Evolutionary conservation across 2,329 filamentous ascomycete genomes (phyloP).

Genomic region (Nemania sp.): DNA sequence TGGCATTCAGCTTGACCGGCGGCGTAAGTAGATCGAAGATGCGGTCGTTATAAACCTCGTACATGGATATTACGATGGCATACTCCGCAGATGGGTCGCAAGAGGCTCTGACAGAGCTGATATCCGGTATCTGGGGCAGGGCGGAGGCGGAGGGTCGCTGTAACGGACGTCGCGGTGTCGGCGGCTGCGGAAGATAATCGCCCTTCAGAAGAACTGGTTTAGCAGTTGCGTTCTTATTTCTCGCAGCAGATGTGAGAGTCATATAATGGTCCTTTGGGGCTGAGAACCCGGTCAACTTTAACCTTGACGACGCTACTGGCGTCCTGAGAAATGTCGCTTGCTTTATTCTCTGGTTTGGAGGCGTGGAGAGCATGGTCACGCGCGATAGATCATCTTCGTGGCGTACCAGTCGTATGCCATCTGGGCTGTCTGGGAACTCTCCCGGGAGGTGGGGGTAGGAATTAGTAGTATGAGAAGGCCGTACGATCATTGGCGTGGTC

Average conservation of each 20-base stretch:
- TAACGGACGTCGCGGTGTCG: constrained; percentile 65
- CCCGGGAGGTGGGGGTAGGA: constrained; percentile 34
- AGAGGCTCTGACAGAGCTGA: constrained; percentile 70
- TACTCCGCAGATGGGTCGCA: constrained; percentile 77
- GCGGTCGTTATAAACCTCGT: constrained; percentile 97
- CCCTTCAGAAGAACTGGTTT: constrained; percentile 52
- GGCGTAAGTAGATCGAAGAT: constrained; percentile 90
- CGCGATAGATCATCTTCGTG: constrained; percentile 36
- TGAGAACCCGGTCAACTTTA: constrained; percentile 41
- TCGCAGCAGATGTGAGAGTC: constrained; percentile 52
- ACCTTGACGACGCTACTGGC: constrained; percentile 33
- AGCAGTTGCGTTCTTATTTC: constrained; percentile 53
- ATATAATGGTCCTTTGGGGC: constrained; percentile 46
- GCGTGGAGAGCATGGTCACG: constrained; percentile 36
- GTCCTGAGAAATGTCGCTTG: constrained; percentile 7
- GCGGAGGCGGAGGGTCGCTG: constrained; percentile 71
- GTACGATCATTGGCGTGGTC: constrained; percentile 71
- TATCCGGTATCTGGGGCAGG: constrained; percentile 74
- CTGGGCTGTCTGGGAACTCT: constrained; percentile 43
- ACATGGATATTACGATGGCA: constrained; percentile 91
- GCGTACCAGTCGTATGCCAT: constrained; percentile 52
- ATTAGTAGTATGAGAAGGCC: constrained; percentile 46
- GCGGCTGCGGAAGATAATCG: constrained; percentile 56
- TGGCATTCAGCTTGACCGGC: constrained; percentile 60
- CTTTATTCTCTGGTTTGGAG: constrained; percentile 32